Evolutionary conservation across 1,284 basidiomycete species (phyloP).

Genomic region (Pisolithus thermaeus): DNA sequence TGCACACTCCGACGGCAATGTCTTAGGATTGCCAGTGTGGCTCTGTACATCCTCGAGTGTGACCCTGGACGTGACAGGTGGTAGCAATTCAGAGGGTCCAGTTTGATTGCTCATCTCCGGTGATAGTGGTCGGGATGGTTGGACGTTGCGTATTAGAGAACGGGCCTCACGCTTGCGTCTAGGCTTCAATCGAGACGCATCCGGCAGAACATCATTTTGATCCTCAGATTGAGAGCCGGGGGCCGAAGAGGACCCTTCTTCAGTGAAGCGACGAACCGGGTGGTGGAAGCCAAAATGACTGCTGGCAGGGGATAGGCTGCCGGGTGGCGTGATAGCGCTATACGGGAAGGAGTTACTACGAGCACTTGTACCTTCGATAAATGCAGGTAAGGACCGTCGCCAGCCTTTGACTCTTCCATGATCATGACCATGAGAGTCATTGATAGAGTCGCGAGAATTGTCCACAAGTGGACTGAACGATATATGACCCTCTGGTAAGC

Average conservation of each 20-base stretch:
- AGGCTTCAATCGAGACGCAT: conserved; percentile 9
- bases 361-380: conserved; percentile 30
- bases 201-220: conserved; percentile 30
- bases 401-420: conserved; percentile 39
- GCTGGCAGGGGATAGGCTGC: conserved; percentile 37
- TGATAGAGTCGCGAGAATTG: conserved; percentile 35
- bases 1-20: background rate
- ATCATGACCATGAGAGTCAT: conserved; percentile 39
- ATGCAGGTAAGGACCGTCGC: conserved; percentile 25
- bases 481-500: conserved; percentile 42
- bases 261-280: conserved; percentile 36
- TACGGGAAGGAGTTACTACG: conserved; percentile 31
- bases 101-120: conserved; percentile 8
- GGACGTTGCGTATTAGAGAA: conserved; percentile 6
- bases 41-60: too few species aligned
- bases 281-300: conserved; percentile 37
- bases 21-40: conserved; percentile 3
- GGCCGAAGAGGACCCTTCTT: conserved; percentile 42
- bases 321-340: conserved; percentile 22
- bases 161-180: conserved; percentile 6
- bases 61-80: background rate
- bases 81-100: conserved; percentile 4
- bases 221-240: conserved; percentile 44
- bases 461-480: conserved; percentile 43
- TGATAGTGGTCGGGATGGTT: conserved; percentile 10